Base-by-base conservation (phyloP, 345 rosid species). In the Pistacia atlantica region DNA sequence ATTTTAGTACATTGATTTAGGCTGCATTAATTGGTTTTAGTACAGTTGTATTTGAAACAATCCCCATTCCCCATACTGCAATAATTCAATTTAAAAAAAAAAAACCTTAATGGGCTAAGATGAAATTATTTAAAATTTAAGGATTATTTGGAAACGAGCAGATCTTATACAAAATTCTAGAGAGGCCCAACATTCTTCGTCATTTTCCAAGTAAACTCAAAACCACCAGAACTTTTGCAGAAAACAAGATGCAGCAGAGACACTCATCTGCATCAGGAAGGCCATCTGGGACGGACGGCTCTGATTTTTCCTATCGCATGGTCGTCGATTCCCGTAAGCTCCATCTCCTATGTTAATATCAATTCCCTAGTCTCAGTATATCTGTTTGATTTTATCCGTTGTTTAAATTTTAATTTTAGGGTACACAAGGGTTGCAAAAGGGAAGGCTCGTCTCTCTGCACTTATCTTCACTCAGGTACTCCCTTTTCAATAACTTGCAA, bases 211-310 rank as follows among this genome's bases (percentile, higher is more conserved):
- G 7, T 46, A 6, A 67, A 25, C 56, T 14, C 59, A 25, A 28
- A 48, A 12, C 37, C 25, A 25, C 57, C 58, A 14, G 22, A 28
- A 8, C 25, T 2, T 13, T 4, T 3, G 18, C 55, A 71, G 71
- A 37, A 74, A 54, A 61, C 31, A 73, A 25, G 18, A 73, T 61
- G 67, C 57, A 73, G 58, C 77, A 31, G 37, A 73, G 80, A 77
- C 35, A 13, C 11, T 33, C 65, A 5, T 65, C 75, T 54, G 67
- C 68, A 42, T 51, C 67, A 0, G 91, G 91, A 38, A 74, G 91
- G 74, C 94, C 94, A 33, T 79, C 84, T 35, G 98, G 93, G 12
- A 94, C 97, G 10, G 97, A 94, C 64, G 98, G 97, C 72, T 94
- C 91, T 0, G 97, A 94, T 87, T 92, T 87, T 90, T 90, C 0